Conservation (phyloP, 768 basidiomycete species). For the Tulasnella sp. region DNA sequence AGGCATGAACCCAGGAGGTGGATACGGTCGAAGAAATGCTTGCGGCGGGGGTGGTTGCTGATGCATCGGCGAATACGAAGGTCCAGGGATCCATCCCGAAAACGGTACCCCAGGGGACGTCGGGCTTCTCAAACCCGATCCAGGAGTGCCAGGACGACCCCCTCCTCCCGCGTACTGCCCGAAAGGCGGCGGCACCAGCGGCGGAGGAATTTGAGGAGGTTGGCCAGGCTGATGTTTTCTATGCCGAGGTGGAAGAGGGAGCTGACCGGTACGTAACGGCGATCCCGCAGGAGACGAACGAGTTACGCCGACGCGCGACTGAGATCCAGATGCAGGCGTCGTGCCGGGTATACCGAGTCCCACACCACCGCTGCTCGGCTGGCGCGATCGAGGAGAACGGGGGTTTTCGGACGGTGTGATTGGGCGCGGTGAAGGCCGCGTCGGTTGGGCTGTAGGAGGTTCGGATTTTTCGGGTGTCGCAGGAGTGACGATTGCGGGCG, state of each 20-base stretch:
- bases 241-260: neutral
- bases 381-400: neutral
- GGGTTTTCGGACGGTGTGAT: neutral
- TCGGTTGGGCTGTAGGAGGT: neutral
- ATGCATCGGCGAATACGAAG: neutral
- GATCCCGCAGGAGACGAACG: neutral
- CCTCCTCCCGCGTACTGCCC: neutral
- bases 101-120: neutral
- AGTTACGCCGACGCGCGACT: neutral
- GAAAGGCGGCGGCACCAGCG: neutral
- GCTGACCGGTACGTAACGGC: neutral
- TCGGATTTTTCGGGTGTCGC: neutral
- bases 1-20: neutral
- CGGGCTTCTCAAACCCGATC: neutral
- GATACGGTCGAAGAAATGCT: neutral
- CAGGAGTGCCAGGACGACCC: neutral
- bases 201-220: neutral
- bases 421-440: neutral
- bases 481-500: neutral
- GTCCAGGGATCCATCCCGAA: neutral
- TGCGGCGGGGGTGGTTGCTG: neutral
- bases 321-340: neutral
- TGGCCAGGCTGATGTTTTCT: neutral
- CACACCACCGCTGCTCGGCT: constrained; percentile 3
- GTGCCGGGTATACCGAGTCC: neutral